Evolutionary conservation across 306 rosid species (phyloP).

Genomic region (Carpinus fangiana): DNA sequence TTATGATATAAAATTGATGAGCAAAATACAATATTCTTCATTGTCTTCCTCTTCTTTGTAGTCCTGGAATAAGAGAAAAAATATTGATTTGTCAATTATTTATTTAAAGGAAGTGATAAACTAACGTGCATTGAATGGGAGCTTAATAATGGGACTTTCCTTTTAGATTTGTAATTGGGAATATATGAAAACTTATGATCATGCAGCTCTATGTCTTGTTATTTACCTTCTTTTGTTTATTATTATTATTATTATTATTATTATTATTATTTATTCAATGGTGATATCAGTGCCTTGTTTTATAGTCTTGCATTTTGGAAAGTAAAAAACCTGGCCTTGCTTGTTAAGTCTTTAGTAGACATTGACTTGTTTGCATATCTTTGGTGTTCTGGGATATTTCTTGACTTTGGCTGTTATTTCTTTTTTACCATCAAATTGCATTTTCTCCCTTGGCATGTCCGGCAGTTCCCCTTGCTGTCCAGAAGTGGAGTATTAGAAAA

Average conservation of each 20-base stretch:
- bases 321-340: background rate
- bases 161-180: background rate
- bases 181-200: background rate
- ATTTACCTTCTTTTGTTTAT: background rate
- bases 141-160: background rate
- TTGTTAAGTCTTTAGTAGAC: background rate
- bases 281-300: background rate
- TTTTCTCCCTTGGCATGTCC: slow-evolving; percentile 14
- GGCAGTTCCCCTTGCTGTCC: slow-evolving; percentile 85
- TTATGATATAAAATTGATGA: background rate
- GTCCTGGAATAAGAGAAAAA: background rate
- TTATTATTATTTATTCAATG: background rate
- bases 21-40: background rate
- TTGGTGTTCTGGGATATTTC: background rate
- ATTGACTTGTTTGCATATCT: background rate
- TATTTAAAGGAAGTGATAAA: background rate
- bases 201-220: background rate
- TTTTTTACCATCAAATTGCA: background rate
- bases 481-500: slow-evolving; percentile 70
- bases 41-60: background rate
- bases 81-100: background rate
- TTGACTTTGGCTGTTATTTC: slow-evolving; percentile 6
- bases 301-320: background rate
- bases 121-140: background rate
- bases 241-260: background rate